These are phyloP conservation scores for Metarhizium humberi DNA, from an alignment of 2,329 filamentous ascomycete species.

Conservation along the genomic window DNA sequence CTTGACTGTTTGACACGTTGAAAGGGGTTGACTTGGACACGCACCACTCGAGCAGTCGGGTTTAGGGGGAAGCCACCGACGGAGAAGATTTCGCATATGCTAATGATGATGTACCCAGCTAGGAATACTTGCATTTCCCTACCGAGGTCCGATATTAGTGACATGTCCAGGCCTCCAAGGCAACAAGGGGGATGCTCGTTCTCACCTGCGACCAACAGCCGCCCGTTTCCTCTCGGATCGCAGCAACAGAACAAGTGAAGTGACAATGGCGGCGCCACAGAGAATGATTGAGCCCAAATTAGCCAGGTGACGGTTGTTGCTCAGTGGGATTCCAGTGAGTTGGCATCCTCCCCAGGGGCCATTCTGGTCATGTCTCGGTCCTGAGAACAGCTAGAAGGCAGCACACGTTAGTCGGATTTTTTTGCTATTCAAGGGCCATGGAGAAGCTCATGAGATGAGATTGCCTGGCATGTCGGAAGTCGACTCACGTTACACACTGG, in stretches of 20 bases:
- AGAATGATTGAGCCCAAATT: conserved; percentile 92
- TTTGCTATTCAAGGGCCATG: conserved; percentile 1
- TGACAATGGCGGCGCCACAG: conserved; percentile 64
- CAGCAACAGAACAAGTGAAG: conserved; percentile 59
- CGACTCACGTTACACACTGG: conserved; percentile 73
- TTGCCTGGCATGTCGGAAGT: conserved; percentile 6
- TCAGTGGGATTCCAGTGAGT: conserved; percentile 65
- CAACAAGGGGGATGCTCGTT: background rate
- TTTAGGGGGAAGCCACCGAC: conserved; percentile 79
- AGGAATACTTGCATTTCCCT: conserved; percentile 98
- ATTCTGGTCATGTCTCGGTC: conserved; percentile 47
- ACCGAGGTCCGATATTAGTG: conserved; percentile 9
- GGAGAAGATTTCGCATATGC: conserved; percentile 94
- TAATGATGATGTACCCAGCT: conserved; percentile 72
- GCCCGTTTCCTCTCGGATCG: conserved; percentile 84
- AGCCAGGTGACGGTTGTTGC: conserved; percentile 55
- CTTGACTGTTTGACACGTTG: background rate
- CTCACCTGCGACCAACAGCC: conserved; percentile 83
- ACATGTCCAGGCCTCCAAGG: background rate
- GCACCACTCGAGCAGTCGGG: conserved; percentile 60
- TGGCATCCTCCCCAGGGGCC: conserved; percentile 60
- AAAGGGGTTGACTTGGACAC: conserved; percentile 20
- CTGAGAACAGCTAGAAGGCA: conserved; percentile 40
- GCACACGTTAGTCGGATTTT: background rate
- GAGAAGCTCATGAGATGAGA: conserved; percentile 8